phyloP scores from a whole-genome alignment of 192 early-diverging fungal species.

The Entophlyctis luteolus region DNA sequence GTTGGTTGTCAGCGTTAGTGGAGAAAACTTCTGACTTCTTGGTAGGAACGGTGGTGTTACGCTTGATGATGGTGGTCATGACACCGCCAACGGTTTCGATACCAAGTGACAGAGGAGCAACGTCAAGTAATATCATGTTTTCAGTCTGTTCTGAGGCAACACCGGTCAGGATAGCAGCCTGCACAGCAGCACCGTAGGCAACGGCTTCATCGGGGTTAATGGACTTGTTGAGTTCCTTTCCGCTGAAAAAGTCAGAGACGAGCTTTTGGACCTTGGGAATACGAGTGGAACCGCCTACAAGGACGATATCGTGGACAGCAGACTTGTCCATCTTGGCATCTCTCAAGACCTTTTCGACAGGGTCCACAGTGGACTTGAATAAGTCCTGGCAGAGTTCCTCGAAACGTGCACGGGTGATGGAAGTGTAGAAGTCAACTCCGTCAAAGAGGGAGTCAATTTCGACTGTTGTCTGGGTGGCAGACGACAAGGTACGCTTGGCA shows the following conservation, averaged over 20 bases:
- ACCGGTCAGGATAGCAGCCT: conserved; percentile 94
- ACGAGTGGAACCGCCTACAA: conserved; percentile 97
- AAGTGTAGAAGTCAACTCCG: conserved; percentile 97
- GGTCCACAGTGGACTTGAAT: conserved; percentile 91
- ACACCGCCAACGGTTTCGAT: conserved; percentile 98
- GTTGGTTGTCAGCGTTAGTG: conserved; percentile 97
- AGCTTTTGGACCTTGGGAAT: conserved; percentile 99
- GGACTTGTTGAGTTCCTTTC: conserved; percentile 98
- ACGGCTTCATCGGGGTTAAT: conserved; percentile 99
- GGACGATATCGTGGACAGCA: conserved; percentile 87
- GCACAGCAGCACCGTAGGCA: conserved; percentile 97
- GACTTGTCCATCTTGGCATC: conserved; percentile 96
- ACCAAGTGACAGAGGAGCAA: conserved; percentile 94
- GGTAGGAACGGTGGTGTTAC: conserved; percentile 95
- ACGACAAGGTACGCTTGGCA: conserved; percentile 95
- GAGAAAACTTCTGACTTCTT: conserved; percentile 99
- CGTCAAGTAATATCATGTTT: conserved; percentile 90
- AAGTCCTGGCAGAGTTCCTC: conserved; percentile 97
- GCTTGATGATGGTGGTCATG: conserved; percentile 96
- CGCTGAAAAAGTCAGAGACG: conserved; percentile 97
- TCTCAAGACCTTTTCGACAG: conserved; percentile 93
- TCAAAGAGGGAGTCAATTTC: conserved; percentile 97
- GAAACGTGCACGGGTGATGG: conserved; percentile 97
- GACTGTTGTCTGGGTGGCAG: conserved; percentile 88
- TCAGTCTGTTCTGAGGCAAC: conserved; percentile 95